Evolutionary conservation across 495 filamentous ascomycete genomes (phyloP), one percentile per base, ranked within the genome.

Genomic region (Aspergillus saccharolyticus): DNA sequence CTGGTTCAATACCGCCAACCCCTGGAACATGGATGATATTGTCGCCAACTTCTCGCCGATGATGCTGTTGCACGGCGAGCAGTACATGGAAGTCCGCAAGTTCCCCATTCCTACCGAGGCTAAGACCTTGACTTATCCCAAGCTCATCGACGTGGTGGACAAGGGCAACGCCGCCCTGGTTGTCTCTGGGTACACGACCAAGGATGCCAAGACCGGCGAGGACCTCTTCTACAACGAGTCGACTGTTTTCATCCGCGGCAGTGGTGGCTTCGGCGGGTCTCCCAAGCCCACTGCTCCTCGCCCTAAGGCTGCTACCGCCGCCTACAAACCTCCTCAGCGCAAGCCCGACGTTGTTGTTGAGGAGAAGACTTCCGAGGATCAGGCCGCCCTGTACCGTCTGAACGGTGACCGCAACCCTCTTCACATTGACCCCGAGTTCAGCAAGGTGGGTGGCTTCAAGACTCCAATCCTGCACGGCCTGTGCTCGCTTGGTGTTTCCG

Each of bases 21-120:
- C 95, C 53, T 98, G 86, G 80, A 83, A 77, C 76, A 77, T 93
- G 61, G 81, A 85, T 59, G 89, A 96, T 21, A 77, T 98, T 59
- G 85, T 97, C 44, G 90, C 91, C 67, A 90, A 97, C 77, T 98
- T 96, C 82, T 89, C 83, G 5, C 93, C 92, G 60, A 98, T 97
- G 95, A 96, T 97, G 92, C 85, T 98, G 51, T 86, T 98, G 18
- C 94, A 98, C 80, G 94, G 94, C 66, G 94, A 98, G 78, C 94
- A 98, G 76, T 98, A 92, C 81, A 89, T 97, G 62, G 95, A 97
- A 72, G 83, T 98, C 69, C 86, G 86, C 69, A 89, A 93, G 72
- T 96, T 84, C 78, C 94, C 95, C 49, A 91, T 98, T 72, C 94
- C 95, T 28, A 97, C 94, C 51, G 80, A 85, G 48, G 90, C 82